Evolutionary conservation across 2,329 filamentous ascomycete genomes (phyloP).

Genomic region (Venturia aucupariae): DNA sequence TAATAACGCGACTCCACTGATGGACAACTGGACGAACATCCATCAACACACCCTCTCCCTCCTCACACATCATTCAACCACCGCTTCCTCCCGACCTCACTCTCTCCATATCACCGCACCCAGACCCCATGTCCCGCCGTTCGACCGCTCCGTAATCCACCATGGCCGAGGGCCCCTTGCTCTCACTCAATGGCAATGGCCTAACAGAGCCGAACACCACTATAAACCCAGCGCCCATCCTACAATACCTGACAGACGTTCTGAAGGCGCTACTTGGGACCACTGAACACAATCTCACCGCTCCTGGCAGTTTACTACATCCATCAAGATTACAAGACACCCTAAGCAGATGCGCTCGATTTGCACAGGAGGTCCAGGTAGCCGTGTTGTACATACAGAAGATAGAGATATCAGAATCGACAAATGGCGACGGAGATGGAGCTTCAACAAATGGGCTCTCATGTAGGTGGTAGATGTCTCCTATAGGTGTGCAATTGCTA

Average conservation of each 20-base stretch:
- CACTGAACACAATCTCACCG: constrained; percentile 66
- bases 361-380: constrained; percentile 78
- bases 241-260: constrained; percentile 39
- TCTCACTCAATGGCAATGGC: constrained; percentile 30
- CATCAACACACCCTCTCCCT: not conserved
- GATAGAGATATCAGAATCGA: constrained; percentile 29
- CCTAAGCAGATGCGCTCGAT: constrained; percentile 75
- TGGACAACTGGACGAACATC: not conserved
- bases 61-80: not conserved
- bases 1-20: not conserved
- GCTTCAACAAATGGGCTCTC: not conserved
- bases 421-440: constrained; percentile 39
- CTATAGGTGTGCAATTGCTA: not conserved
- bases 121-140: not conserved
- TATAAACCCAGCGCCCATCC: constrained; percentile 39
- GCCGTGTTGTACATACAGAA: constrained; percentile 65
- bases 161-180: constrained; percentile 27
- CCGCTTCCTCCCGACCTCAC: not conserved
- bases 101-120: not conserved
- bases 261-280: constrained; percentile 41
- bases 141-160: not conserved
- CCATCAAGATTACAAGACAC: constrained; percentile 65
- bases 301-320: constrained; percentile 73
- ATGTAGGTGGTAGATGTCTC: not conserved
- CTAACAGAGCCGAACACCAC: constrained; percentile 27